Evolutionary conservation across 805 yeast species (phyloP).

Genomic region (Nakazawaea ernobii): DNA sequence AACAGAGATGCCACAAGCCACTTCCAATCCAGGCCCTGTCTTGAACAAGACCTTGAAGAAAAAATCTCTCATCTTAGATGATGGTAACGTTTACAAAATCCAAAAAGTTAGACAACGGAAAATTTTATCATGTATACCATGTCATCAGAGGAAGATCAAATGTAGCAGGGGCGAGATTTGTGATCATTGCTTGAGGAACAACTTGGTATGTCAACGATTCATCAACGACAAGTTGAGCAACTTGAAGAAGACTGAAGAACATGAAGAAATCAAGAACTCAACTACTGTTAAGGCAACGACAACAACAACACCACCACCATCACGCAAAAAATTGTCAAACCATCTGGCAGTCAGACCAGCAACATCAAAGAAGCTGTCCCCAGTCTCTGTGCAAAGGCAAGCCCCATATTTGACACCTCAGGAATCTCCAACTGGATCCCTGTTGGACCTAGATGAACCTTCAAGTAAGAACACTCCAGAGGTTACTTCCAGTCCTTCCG

Average conservation of each 20-base stretch:
- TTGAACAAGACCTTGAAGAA: slow-evolving; percentile 9
- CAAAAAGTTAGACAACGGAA: slow-evolving; percentile 58
- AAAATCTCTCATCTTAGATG: slow-evolving; percentile 30
- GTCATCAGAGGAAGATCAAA: slow-evolving; percentile 63
- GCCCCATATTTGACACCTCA: no score
- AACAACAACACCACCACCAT: background rate
- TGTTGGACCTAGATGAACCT: no score
- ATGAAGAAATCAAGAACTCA: background rate
- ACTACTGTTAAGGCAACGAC: background rate
- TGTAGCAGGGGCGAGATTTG: slow-evolving; percentile 57
- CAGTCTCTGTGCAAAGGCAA: no score
- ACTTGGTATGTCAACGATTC: slow-evolving; percentile 48
- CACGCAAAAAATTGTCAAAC: background rate
- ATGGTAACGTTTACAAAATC: slow-evolving; percentile 52
- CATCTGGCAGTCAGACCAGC: no score
- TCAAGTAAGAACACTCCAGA: no score
- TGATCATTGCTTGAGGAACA: slow-evolving; percentile 44
- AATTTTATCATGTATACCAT: slow-evolving; percentile 53
- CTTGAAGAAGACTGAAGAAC: slow-evolving; percentile 18
- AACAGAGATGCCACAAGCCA: background rate
- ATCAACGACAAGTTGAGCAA: slow-evolving; percentile 49
- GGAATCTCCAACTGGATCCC: no score
- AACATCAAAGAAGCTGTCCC: no score
- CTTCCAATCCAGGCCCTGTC: background rate
- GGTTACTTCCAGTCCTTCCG: background rate